Percentiles rank a stretch among this genome's conserved stretches.
These are phyloP conservation scores for Lactarius tabidus DNA, from an alignment of 768 basidiomycete species.

Conservation along the genomic window DNA sequence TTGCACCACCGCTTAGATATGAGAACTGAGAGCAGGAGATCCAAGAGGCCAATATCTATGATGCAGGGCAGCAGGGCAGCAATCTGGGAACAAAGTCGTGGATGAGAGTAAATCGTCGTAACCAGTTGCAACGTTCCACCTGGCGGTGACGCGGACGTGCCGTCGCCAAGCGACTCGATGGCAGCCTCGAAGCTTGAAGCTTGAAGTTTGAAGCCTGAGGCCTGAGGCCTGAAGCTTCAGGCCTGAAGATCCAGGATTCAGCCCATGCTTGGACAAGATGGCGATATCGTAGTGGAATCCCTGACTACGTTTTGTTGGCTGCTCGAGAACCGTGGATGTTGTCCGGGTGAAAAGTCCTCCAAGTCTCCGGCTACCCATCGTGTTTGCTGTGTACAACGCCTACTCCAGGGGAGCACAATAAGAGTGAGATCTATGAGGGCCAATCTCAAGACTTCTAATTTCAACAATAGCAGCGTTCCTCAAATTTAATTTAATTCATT, in stretches of 20 bases:
- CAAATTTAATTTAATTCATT: no score
- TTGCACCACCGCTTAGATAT: not conserved
- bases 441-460: not conserved
- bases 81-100: not conserved
- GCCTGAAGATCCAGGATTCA: no score
- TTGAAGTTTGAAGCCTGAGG: no score
- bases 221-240: no score
- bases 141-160: no score
- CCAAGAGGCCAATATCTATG: not conserved
- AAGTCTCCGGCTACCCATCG: not conserved
- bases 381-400: not conserved
- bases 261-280: not conserved
- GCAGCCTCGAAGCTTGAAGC: no score
- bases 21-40: not conserved
- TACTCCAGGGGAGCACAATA: not conserved
- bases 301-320: not conserved
- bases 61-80: not conserved
- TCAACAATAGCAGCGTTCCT: no score
- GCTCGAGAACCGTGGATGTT: not conserved
- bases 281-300: not conserved
- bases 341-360: not conserved
- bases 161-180: not conserved
- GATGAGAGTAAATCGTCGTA: not conserved
- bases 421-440: not conserved
- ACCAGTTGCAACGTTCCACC: not conserved